Evolutionary conservation across 73 alveolate genomes (phyloP).

Genomic region (Breviolum minutum): DNA sequence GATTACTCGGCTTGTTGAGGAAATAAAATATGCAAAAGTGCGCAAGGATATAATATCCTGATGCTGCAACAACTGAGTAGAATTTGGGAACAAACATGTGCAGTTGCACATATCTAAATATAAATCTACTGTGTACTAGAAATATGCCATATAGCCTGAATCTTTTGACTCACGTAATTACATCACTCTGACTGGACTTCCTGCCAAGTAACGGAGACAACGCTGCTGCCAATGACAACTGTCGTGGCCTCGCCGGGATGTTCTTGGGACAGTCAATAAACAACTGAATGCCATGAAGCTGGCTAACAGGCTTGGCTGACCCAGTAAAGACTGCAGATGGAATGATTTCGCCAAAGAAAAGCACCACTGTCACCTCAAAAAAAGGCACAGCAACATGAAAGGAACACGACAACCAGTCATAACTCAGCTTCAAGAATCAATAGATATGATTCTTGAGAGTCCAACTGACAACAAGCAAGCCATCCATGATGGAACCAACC

Average conservation of each 20-base stretch:
- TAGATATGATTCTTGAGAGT: not conserved
- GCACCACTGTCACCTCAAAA: conserved; percentile 67
- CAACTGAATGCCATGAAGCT: not conserved
- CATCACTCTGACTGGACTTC: not conserved
- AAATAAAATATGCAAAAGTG: no score
- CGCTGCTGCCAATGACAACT: conserved; percentile 87
- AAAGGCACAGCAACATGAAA: not conserved
- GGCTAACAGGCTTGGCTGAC: not conserved
- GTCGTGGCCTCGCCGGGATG: conserved; percentile 50
- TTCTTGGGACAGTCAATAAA: not conserved
- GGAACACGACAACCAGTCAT: not conserved
- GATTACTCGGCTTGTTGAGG: no score
- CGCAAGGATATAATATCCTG: no score
- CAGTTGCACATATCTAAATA: no score
- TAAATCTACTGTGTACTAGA: no score
- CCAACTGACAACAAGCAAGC: conserved; percentile 72
- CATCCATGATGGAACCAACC: conserved; percentile 93
- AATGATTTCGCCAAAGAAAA: conserved; percentile 84
- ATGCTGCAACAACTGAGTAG: no score
- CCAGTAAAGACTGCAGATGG: conserved; percentile 87
- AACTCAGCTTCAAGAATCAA: not conserved
- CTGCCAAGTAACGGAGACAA: conserved; percentile 66
- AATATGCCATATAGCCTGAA: no score
- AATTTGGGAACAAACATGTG: no score
- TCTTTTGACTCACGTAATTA: no score